phyloP scores from a whole-genome alignment of 2,329 filamentous ascomycete genomes.

The Apiospora hydei region DNA sequence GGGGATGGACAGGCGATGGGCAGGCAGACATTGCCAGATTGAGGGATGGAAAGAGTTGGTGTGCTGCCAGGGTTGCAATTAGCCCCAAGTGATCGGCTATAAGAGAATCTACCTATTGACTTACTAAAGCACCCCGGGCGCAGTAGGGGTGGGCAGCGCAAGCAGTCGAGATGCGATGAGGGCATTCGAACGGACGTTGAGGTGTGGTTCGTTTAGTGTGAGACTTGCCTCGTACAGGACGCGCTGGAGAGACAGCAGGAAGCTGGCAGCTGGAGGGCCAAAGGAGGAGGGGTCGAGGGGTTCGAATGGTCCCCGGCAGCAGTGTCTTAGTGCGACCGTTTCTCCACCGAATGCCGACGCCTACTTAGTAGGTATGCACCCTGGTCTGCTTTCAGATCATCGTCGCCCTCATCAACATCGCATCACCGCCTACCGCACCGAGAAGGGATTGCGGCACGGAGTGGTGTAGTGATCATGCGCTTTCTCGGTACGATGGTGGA shows the following conservation, averaged over 20 bases:
- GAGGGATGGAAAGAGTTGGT: neutral
- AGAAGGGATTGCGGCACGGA: neutral
- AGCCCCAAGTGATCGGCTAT: slow-evolving; percentile 16
- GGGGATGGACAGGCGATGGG: neutral
- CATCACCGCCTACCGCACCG: neutral
- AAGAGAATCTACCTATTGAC: neutral
- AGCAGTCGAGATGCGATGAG: neutral
- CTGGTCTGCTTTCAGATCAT: neutral
- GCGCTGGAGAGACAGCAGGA: neutral
- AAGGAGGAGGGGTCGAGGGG: neutral
- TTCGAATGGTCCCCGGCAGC: slow-evolving; percentile 6
- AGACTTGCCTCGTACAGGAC: slow-evolving; percentile 9
- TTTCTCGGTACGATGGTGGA: neutral
- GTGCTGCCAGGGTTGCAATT: slow-evolving; percentile 1
- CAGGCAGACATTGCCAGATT: neutral
- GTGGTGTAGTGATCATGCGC: neutral
- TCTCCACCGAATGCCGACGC: slow-evolving; percentile 10
- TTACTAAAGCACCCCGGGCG: neutral
- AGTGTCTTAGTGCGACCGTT: neutral
- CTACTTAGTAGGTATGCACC: neutral
- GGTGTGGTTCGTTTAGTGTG: slow-evolving; percentile 18
- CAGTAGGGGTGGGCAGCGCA: neutral
- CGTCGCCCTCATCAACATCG: neutral
- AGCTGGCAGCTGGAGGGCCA: neutral
- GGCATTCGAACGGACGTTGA: neutral